Evolutionary conservation across 257 asterid genomes (phyloP), one percentile per base, ranked within the genome.

Genomic region (Ajuga chamaepitys): DNA sequence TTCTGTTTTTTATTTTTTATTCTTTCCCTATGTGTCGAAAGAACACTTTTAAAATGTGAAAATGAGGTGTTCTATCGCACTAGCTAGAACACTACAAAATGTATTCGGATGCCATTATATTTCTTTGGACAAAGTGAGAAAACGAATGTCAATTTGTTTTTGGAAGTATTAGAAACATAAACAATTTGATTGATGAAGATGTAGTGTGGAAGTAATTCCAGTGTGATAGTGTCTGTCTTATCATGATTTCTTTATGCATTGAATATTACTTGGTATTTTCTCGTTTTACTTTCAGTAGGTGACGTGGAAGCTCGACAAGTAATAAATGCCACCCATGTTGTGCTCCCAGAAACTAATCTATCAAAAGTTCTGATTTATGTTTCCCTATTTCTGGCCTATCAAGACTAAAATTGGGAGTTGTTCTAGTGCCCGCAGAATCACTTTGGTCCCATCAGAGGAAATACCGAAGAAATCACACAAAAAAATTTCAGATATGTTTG

Each of bases 371-470:
- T 67, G 61, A 74, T 85, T 21, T 91, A 34, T 92, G 98, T 22
- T 78, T 86, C 58, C 61, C 66, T 56, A 78, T 88, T 53, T 59
- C 81, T 42, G 95, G 98, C 64, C 58, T 83, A 22, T 85, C 98
- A 61, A 86, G 98, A 58, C 77, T 81, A 42, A 80, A 74, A 52
- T 80, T 91, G 51, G 83, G 80, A 86, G 87, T 78, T 91, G 85
- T 77, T 81, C 91, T 25, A 82, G 88, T 73, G 85, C 81, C 62
- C 85, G 69, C 58, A 87, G 84, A 68, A 70, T 86, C 77, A 82
- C 79, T 25, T 54, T 84, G 80, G 80, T 64, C 59, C 95, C 98
- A 35, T 84, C 96, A 7, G 85, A 69, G 17, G 84, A 66, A 57
- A 86, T 82, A 58, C 95, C 75, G 3, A 92, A 86, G 80, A 82